Evolutionary conservation across 306 rosid species (phyloP).

Genomic region (Malus orientalis): DNA sequence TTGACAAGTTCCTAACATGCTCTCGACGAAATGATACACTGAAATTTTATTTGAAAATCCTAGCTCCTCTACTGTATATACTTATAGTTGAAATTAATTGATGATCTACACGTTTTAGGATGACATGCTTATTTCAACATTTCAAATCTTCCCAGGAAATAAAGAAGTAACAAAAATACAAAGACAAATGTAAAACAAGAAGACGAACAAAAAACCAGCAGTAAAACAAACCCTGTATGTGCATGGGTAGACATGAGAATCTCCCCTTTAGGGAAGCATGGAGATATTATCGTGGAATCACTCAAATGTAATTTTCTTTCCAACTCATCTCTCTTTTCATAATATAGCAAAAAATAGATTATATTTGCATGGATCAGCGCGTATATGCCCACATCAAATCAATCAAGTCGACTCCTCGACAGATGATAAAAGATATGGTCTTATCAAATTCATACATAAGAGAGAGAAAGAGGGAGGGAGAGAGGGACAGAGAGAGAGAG

Average conservation of each 20-base stretch:
- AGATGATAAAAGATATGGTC: neutral
- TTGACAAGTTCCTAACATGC: too few species aligned
- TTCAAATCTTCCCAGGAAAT: neutral
- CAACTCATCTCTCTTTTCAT: neutral
- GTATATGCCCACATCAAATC: neutral
- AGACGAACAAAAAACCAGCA: neutral
- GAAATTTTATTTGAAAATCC: too few species aligned
- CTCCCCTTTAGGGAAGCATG: neutral
- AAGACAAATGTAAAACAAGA: constrained; percentile 1
- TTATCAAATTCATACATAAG: neutral
- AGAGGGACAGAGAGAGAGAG: too few species aligned
- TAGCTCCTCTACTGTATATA: too few species aligned
- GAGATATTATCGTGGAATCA: neutral
- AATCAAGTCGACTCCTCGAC: neutral
- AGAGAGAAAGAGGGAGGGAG: too few species aligned
- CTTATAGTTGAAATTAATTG: too few species aligned
- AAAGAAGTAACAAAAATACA: neutral
- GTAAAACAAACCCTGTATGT: neutral
- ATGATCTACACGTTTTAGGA: too few species aligned
- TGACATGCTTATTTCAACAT: neutral
- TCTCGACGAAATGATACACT: too few species aligned
- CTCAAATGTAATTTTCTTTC: neutral
- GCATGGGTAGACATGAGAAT: neutral
- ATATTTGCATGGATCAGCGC: neutral
- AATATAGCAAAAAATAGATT: neutral